These are phyloP conservation scores for Phytophthora pini DNA, from an alignment of 352 stramenopile species.

Conservation along the genomic window DNA sequence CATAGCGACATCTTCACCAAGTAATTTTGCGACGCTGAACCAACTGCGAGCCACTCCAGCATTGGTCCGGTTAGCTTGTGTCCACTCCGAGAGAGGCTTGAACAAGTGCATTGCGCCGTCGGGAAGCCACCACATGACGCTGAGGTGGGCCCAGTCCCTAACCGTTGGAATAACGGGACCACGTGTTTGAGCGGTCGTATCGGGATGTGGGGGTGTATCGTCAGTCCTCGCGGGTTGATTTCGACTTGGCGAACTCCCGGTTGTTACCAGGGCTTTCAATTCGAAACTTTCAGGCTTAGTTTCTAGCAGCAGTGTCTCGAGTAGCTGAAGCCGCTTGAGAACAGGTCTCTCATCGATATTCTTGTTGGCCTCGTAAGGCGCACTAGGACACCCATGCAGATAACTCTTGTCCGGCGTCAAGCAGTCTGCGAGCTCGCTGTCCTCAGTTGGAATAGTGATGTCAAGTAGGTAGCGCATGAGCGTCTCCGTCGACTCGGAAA, in stretches of 20 bases:
- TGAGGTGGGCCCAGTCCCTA: slow-evolving; percentile 5
- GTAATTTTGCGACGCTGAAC: slow-evolving; percentile 1
- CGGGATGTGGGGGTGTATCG: background rate
- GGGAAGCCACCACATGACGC: slow-evolving; percentile 2
- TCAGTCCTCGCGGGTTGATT: no score
- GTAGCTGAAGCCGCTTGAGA: slow-evolving; percentile 4
- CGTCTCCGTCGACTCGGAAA: slow-evolving; percentile 15
- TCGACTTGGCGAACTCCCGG: background rate
- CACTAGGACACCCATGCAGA: slow-evolving; percentile 20
- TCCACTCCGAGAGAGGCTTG: slow-evolving; percentile 4
- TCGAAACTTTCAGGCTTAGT: background rate
- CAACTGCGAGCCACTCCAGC: background rate
- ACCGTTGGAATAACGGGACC: background rate
- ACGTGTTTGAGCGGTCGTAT: background rate
- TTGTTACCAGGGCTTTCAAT: background rate
- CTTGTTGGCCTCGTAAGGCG: background rate
- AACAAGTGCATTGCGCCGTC: slow-evolving; percentile 3
- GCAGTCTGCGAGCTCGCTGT: slow-evolving; percentile 14
- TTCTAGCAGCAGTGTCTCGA: slow-evolving; percentile 15
- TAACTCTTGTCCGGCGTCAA: slow-evolving; percentile 15
- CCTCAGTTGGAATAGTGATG: slow-evolving; percentile 6
- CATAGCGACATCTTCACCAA: background rate
- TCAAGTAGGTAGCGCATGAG: slow-evolving; percentile 8
- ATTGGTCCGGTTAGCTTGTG: background rate
- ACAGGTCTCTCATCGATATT: slow-evolving; percentile 12